Evolutionary conservation across 2,329 filamentous ascomycete species (phyloP).

Genomic region (Lachnellula arida): DNA sequence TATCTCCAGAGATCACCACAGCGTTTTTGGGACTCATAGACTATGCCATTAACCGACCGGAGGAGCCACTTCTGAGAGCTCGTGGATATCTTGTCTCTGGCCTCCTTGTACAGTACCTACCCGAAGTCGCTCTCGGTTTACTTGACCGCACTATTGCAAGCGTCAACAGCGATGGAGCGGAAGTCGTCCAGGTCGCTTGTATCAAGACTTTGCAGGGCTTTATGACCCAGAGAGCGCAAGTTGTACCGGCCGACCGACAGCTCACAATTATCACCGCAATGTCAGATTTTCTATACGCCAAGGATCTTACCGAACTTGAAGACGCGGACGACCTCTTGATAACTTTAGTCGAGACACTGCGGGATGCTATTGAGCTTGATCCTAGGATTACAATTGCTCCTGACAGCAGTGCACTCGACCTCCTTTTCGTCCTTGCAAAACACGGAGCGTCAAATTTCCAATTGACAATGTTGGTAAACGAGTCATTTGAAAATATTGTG

Average conservation of each 20-base stretch:
- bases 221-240: slow-evolving; percentile 40
- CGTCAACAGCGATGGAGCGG: slow-evolving; percentile 70
- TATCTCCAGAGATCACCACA: slow-evolving; percentile 64
- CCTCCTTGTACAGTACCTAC: slow-evolving; percentile 65
- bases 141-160: slow-evolving; percentile 70
- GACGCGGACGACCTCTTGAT: slow-evolving; percentile 91
- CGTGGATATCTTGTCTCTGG: slow-evolving; percentile 85
- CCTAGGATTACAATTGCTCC: slow-evolving; percentile 67
- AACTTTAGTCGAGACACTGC: slow-evolving; percentile 80
- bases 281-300: slow-evolving; percentile 68
- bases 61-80: slow-evolving; percentile 75
- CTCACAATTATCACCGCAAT: slow-evolving; percentile 54
- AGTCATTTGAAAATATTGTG: slow-evolving; percentile 88
- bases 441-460: slow-evolving; percentile 89
- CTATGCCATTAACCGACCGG: slow-evolving; percentile 63
- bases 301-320: slow-evolving; percentile 76
- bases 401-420: slow-evolving; percentile 69
- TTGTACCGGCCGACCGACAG: slow-evolving; percentile 54
- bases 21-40: slow-evolving; percentile 78
- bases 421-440: slow-evolving; percentile 85
- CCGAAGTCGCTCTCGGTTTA: slow-evolving; percentile 55
- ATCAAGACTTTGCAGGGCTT: slow-evolving; percentile 78
- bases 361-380: slow-evolving; percentile 77
- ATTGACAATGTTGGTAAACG: slow-evolving; percentile 78
- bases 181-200: slow-evolving; percentile 88